Conservation (phyloP, 2,329 filamentous ascomycete genomes). For the Diplodia mutila region DNA sequence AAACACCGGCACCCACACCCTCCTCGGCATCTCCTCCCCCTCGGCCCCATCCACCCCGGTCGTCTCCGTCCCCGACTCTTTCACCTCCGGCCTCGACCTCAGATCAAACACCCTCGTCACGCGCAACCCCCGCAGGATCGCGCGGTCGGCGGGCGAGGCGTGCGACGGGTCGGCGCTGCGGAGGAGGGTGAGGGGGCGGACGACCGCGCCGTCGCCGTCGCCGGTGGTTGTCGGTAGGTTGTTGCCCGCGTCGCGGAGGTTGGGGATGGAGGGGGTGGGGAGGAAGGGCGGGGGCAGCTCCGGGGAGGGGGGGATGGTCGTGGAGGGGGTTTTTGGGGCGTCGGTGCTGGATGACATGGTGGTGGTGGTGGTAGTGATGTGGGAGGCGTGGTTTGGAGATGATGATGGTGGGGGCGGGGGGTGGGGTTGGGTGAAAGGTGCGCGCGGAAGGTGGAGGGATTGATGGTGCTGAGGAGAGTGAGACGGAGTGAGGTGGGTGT, state of each 20-base stretch:
- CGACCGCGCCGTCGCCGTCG: constrained; percentile 28
- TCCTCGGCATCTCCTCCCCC: constrained; percentile 34
- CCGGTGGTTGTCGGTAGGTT: too few species aligned
- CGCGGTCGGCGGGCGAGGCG: constrained; percentile 33
- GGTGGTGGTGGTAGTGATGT: too few species aligned
- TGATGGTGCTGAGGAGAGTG: too few species aligned
- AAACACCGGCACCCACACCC: constrained; percentile 69
- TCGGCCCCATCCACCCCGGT: background rate
- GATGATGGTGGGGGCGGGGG: too few species aligned
- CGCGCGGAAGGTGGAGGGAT: too few species aligned
- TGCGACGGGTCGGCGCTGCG: constrained; percentile 67
- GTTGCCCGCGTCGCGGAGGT: constrained; percentile 40
- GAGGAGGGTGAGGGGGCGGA: constrained; percentile 63
- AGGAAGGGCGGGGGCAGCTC: constrained; percentile 38
- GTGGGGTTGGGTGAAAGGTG: too few species aligned
- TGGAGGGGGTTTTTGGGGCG: background rate
- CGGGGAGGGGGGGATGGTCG: background rate
- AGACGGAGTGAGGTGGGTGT: too few species aligned
- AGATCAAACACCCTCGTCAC: constrained; percentile 71
- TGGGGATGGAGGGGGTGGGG: constrained; percentile 38
- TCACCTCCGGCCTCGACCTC: constrained; percentile 64
- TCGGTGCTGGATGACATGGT: background rate
- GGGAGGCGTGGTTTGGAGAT: too few species aligned
- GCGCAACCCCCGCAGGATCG: constrained; percentile 50
- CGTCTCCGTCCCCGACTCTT: constrained; percentile 42